phyloP scores from a whole-genome alignment of 805 yeast genomes.

The Candida michaelii region DNA sequence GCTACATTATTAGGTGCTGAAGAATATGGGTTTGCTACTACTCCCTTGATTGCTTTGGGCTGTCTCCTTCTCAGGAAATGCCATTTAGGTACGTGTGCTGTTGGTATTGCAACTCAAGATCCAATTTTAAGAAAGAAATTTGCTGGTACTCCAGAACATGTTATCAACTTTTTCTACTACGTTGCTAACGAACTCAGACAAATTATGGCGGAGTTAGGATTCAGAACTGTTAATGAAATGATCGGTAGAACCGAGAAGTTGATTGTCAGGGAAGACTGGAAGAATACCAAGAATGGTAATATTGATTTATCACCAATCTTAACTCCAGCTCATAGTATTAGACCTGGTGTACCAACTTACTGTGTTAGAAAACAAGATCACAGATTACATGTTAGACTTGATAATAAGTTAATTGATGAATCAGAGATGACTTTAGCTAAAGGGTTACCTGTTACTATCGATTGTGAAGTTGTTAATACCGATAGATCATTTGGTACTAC shows the following conservation, averaged over 20 bases:
- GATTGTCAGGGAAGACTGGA: conserved; percentile 76
- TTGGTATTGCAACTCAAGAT: conserved; percentile 98
- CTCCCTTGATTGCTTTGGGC: conserved; percentile 96
- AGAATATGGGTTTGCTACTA: conserved; percentile 97
- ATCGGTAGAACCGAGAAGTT: conserved; percentile 95
- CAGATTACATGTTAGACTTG: conserved; percentile 86
- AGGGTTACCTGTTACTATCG: conserved; percentile 95
- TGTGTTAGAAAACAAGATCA: conserved; percentile 93
- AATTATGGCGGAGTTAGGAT: conserved; percentile 93
- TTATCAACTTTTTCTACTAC: conserved; percentile 95
- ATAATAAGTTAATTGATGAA: conserved; percentile 94
- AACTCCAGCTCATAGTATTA: conserved; percentile 93
- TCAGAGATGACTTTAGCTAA: conserved; percentile 92
- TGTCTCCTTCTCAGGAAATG: conserved; percentile 91
- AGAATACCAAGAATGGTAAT: conserved; percentile 87
- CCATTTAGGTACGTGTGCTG: conserved; percentile 93
- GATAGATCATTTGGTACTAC: conserved; percentile 97
- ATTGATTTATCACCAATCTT: conserved; percentile 89
- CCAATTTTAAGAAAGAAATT: conserved; percentile 90
- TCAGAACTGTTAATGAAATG: conserved; percentile 96
- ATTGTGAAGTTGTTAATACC: conserved; percentile 89
- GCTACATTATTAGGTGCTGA: conserved; percentile 97
- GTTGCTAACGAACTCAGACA: conserved; percentile 87
- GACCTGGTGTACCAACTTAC: conserved; percentile 96
- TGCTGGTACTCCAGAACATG: conserved; percentile 97